These are phyloP conservation scores for Fusarium succisae DNA, from an alignment of 2,329 filamentous ascomycete species.

Conservation along the genomic window DNA sequence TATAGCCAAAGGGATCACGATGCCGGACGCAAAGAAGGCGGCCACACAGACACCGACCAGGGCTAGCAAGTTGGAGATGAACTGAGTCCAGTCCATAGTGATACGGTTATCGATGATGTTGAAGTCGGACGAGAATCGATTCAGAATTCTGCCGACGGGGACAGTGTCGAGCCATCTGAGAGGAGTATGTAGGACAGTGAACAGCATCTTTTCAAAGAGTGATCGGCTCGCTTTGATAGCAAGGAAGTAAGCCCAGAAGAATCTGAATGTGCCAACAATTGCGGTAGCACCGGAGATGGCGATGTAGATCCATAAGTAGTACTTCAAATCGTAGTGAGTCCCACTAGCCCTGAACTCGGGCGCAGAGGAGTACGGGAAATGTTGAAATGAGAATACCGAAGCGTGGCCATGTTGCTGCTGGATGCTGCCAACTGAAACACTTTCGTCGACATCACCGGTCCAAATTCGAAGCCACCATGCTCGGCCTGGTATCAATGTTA, in stretches of 20 bases:
- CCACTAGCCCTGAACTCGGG: constrained; percentile 42
- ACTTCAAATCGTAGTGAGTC: constrained; percentile 57
- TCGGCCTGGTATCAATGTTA: constrained; percentile 50
- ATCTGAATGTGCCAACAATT: constrained; percentile 69
- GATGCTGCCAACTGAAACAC: constrained; percentile 33
- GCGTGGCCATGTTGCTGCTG: constrained; percentile 50
- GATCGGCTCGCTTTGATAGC: constrained; percentile 74
- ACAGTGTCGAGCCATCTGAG: constrained; percentile 85
- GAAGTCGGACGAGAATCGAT: constrained; percentile 83
- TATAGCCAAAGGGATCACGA: constrained; percentile 70
- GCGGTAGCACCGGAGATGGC: constrained; percentile 71
- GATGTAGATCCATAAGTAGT: constrained; percentile 77
- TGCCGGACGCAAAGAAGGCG: constrained; percentile 72
- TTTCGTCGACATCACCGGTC: constrained; percentile 55
- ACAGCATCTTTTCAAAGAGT: constrained; percentile 74
- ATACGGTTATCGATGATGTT: constrained; percentile 75
- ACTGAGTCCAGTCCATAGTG: constrained; percentile 69
- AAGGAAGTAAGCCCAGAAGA: constrained; percentile 69
- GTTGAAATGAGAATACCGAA: constrained; percentile 59
- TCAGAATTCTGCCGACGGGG: constrained; percentile 78
- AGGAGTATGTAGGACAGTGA: constrained; percentile 74
- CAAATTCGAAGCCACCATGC: constrained; percentile 73
- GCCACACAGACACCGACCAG: constrained; percentile 74
- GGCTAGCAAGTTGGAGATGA: constrained; percentile 67
- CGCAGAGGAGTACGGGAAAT: constrained; percentile 54